These are phyloP conservation scores for Sclerospora graminicola DNA, from an alignment of 352 stramenopile species.

Conservation along the genomic window DNA sequence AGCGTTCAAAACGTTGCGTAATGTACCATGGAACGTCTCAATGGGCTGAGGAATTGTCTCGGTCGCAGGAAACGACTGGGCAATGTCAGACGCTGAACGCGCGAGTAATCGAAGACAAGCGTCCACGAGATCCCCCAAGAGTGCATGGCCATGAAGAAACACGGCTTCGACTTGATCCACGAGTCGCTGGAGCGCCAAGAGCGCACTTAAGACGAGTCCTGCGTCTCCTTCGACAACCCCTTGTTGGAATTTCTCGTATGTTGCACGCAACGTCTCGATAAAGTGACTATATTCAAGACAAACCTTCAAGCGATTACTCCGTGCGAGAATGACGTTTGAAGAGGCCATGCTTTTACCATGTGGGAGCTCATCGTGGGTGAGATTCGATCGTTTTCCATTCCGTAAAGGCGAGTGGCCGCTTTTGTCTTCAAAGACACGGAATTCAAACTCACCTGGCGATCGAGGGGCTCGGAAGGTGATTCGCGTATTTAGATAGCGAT, in stretches of 20 bases:
- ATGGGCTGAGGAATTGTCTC: conserved; percentile 58
- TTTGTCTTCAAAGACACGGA: conserved; percentile 71
- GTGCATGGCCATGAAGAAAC: conserved; percentile 53
- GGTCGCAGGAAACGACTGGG: conserved; percentile 29
- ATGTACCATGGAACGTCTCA: conserved; percentile 64
- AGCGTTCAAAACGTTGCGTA: conserved; percentile 61
- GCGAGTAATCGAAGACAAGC: conserved; percentile 44
- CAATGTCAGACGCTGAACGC: conserved; percentile 28
- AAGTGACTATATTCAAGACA: conserved; percentile 72
- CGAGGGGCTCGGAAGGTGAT: conserved; percentile 72
- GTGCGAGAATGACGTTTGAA: conserved; percentile 57
- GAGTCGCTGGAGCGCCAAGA: conserved; percentile 52
- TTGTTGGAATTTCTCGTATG: conserved; percentile 54
- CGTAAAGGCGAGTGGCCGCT: conserved; percentile 24
- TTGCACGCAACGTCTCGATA: conserved; percentile 57
- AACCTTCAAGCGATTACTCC: conserved; percentile 64
- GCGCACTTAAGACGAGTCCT: conserved; percentile 44
- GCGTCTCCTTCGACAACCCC: conserved; percentile 41
- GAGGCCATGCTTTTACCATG: conserved; percentile 23
- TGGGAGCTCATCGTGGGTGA: conserved; percentile 22
- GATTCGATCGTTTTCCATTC: conserved; percentile 15
- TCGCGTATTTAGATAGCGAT: conserved; percentile 53
- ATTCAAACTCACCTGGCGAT: conserved; percentile 77
- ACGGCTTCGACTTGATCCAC: conserved; percentile 69
- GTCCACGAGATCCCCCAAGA: conserved; percentile 50